A percentile compares a stretch with the other conserved stretches of the same genome.
Conservation (phyloP, 139 green algal species). For the Pseudopediastrum boryanum region DNA sequence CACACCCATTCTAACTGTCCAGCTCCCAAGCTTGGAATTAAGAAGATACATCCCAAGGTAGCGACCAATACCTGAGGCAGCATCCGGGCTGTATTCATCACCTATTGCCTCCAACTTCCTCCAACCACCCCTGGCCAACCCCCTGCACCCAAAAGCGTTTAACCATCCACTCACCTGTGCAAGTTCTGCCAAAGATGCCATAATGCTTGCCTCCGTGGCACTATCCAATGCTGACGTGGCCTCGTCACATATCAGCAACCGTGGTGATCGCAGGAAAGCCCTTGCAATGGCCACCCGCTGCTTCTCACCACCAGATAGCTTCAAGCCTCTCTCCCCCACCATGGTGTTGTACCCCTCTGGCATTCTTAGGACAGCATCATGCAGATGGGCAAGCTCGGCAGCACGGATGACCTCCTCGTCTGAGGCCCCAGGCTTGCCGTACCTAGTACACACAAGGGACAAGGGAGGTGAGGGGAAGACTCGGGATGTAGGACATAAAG, state of each 20-base stretch:
- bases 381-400: constrained; percentile 55
- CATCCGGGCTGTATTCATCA: too few relatives aligned
- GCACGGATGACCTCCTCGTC: constrained; percentile 69
- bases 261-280: constrained; percentile 56
- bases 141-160: too few relatives aligned
- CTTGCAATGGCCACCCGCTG: constrained; percentile 94
- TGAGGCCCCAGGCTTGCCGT: constrained; percentile 65
- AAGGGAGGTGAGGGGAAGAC: too few relatives aligned
- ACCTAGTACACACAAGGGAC: too few relatives aligned
- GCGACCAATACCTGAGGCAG: too few relatives aligned
- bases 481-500: too few relatives aligned
- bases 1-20: too few relatives aligned
- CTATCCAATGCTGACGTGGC: constrained; percentile 89
- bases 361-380: constrained; percentile 67
- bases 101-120: too few relatives aligned
- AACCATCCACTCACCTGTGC: constrained; percentile 35
- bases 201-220: constrained; percentile 81
- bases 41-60: too few relatives aligned
- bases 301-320: constrained; percentile 94
- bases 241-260: constrained; percentile 88
- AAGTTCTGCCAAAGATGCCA: constrained; percentile 71
- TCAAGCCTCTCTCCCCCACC: constrained; percentile 87
- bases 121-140: too few relatives aligned
- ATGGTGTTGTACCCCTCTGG: constrained; percentile 71
- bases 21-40: too few relatives aligned